Base-by-base conservation (phyloP, 2,329 filamentous ascomycete genomes). In the Alternaria brassicae region DNA sequence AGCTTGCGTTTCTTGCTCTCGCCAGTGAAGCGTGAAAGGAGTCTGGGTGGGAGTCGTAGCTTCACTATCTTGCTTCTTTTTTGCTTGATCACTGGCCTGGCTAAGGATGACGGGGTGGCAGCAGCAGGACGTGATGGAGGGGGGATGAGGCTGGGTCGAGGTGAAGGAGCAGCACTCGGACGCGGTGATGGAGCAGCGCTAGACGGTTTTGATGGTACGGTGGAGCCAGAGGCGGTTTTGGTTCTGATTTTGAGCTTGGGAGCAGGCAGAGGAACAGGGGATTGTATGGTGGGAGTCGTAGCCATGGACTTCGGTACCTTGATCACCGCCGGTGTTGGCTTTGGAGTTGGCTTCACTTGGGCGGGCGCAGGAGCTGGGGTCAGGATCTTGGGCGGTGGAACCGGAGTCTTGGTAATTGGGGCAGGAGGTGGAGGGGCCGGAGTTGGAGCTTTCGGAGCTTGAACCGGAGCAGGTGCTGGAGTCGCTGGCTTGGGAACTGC, bases 221-320 rank as follows among this genome's bases (percentile, higher is more conserved):
- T 60, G 8, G 59, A 45, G 9, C 66, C 66, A 19, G 56, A 56
- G 19, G 64, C 61, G 23, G 61, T 66, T 41, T 71, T 69, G 25
- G 69, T 71, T 49, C 69, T 70, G 56, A 74, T 69, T 48, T 72
- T 74, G 32, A 72, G 68, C 45, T 69, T 72, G 3, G 69, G 70
- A 12, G 63, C 69, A 4, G 69, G 65, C 7, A 66, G 58, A 25
- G 69, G 68, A 6, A 71, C 68, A 4, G 67, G 69, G 5, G 69
- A 70, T 27, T 61, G 56, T n/a, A 72, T 72, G n/a, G 67, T 56
- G 6, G 65, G 65, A 19, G 71, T 58, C 37, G 67, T 63, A 13
- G 67, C 55, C 6, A 67, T 59, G n/a, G 56, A 53, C 8, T 63
- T 58, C 13, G 68, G 65, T 13, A 67, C 45, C 8, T 58, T 67